Evolutionary conservation across 768 basidiomycete species (phyloP), one percentile per base, ranked within the genome.

Genomic region (Leccinum uliginosum): DNA sequence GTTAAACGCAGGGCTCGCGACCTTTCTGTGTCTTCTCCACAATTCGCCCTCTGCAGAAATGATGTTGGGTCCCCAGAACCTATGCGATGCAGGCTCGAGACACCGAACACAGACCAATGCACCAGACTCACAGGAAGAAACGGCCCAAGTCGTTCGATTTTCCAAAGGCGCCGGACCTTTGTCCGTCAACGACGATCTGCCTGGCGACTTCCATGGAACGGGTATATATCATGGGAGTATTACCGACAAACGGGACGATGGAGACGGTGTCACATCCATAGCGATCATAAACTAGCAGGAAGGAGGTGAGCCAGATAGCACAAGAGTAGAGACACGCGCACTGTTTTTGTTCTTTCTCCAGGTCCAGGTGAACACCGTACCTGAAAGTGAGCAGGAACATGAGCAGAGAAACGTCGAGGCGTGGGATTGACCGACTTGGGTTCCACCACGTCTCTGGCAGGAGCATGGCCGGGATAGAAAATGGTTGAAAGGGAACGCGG

Each of bases 11-110:
- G 65, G 66, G 32, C 51, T 59, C 11, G 50, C 23, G 8, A 67
- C 60, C 43, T 32, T 62, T 57, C 67, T 55, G 38, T 68, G 51
- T 30, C 57, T 68, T 40, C 57, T 69, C 62, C 67, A 64, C 12
- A 34, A 38, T 9, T 62, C 57, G 4, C 57, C 62, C 3, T 59
- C 54, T 19, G 51, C 34, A 23, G 54, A n/a, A 30, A 65, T 19
- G 11, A 68, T 40, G 24, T 49, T 70, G 6, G 61, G 56, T 17
- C 61, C 67, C 63, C 63, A 65, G 17, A 58, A 58, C 10, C 59
- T 66, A 24, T 8, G 30, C 11, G 23, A 17, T 34, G 26, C 26
- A 48, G 27, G 19, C n/a, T 68, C 34, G 10, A 21, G 34, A 24
- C 14, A 27, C 35, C 7, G 34, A 32, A 2, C 12, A 29, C 8